Base-by-base conservation (phyloP, 495 filamentous ascomycete species). In the Chaetomium cochliodes region DNA sequence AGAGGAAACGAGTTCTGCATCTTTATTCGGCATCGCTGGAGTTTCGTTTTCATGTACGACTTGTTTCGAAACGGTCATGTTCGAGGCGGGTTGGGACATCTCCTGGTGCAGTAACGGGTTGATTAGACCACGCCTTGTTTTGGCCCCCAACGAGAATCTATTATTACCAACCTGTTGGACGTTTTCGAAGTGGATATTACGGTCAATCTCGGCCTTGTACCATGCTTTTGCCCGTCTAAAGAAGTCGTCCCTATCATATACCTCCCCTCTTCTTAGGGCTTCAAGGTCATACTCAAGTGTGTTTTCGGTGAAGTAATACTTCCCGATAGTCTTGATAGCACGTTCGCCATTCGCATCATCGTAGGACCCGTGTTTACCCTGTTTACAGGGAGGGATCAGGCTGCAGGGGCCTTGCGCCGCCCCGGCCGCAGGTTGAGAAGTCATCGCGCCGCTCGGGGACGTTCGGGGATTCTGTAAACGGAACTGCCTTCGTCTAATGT, bases 201-300 rank as follows among this genome's bases (percentile, higher is more conserved):
- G 68, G 51, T 72, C 69, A 9, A 73, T 66, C 56, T 74, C 72
- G 51, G 70, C 70, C 56, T 73, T 76, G 65, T 73, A 76, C 73
- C 73, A 76, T 9, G 70, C 64, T 44, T 60, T 65, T 0, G 65
- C 70, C 0, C 72, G 67, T n/a, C 50, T 58, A 42, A 65, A 67
- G 50, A 76, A 76, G 30, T 74, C 72, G 0, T 64, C 46, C 15
- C 26, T 30, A 9, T 22, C 25, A 58, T 74, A 73, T 7, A 71
- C 12, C 0, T 66, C 62, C 9, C 70, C 65, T 41, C 22, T 63
- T 25, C 56, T 66, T 7, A 74, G 64, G 26, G 73, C 68, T 0
- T 7, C 41, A 0, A 73, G 47, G 49, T 74, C 72, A 44, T 70
- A 67, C 2, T 58, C 61, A 2, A 70, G 66, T 0, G 63, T 64